Base-by-base conservation (phyloP, 2,329 filamentous ascomycete species). In the Fusarium scirpi region DNA sequence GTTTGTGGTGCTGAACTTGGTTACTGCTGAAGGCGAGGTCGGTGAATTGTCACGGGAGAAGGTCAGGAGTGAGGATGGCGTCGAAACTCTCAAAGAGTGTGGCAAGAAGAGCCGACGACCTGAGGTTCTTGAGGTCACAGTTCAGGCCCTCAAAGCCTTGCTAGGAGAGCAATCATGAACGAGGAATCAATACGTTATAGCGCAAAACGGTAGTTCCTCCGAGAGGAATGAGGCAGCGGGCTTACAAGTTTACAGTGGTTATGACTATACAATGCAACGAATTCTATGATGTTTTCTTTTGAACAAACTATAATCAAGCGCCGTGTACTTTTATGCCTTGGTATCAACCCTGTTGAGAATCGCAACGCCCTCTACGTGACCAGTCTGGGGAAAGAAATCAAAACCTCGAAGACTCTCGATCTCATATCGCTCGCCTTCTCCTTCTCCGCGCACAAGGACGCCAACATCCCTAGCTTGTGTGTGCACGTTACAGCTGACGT, bases 401-500 rank as follows among this genome's bases (percentile, higher is more conserved):
- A 98, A 98, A 0, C 95, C 96, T 49, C 92, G 86, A 48, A 99
- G 81, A 77, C 92, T 97, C 85, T 98, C 95, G 78, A 99, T 92
- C 79, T 91, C 89, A 81, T 98, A 99, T 67, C 86, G 82, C 24
- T 81, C 81, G 54, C 80, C 80, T 77, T 82, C 79, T 25, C 79
- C 70, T 73, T 83, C 76, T 22, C 94, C 94, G 38, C 91, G 86
- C 2, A 98, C 94, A 75, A 99, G 82, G 66, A 95, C 89, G 0
- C 94, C 96, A 1, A 99, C 90, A 80, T 99, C 96, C 56, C 96
- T 85, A 16, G 96, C 96, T 85, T 98, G 96, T 11, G 95, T 98
- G 78, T 99, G 96, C 70, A 99, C 96, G 77, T 99, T 99, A 76
- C 96, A 99, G 78, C 93, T 97, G 43, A 99, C 95, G 79, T 99